Conservation (phyloP, 2,329 filamentous ascomycete species). For the Blastomyces parvus region DNA sequence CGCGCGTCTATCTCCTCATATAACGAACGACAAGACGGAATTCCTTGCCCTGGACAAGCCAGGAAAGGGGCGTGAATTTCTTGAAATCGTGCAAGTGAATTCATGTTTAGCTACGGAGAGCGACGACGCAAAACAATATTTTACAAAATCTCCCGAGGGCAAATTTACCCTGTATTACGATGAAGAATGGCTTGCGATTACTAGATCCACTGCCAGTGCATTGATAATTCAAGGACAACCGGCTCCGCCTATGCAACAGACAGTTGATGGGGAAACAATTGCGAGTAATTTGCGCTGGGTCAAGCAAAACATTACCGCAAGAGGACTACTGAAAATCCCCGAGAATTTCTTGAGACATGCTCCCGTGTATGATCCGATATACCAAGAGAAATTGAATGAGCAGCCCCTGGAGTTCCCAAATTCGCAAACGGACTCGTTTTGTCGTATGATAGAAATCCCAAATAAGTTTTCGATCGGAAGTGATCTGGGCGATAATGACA, state of each 20-base stretch:
- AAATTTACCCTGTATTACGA: slow-evolving; percentile 53
- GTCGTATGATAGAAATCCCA: slow-evolving; percentile 61
- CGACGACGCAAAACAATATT: slow-evolving; percentile 31
- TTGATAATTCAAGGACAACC: slow-evolving; percentile 41
- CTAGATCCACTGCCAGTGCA: slow-evolving; percentile 61
- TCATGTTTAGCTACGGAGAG: background rate
- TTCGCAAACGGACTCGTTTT: slow-evolving; percentile 71
- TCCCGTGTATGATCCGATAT: slow-evolving; percentile 39
- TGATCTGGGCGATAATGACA: slow-evolving; percentile 47
- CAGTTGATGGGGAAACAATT: slow-evolving; percentile 23
- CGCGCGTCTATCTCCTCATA: slow-evolving; percentile 58
- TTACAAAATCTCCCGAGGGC: slow-evolving; percentile 16
- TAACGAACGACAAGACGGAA: slow-evolving; percentile 66
- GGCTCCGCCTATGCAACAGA: slow-evolving; percentile 51
- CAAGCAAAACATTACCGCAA: slow-evolving; percentile 57
- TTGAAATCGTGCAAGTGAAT: slow-evolving; percentile 62
- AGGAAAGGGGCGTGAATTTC: slow-evolving; percentile 53
- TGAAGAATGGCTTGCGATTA: slow-evolving; percentile 89
- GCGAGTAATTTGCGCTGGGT: slow-evolving; percentile 51
- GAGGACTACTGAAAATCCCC: slow-evolving; percentile 57
- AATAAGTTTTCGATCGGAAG: slow-evolving; percentile 65
- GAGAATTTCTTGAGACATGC: slow-evolving; percentile 58
- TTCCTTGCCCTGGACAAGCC: slow-evolving; percentile 93
- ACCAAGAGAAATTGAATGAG: slow-evolving; percentile 43
- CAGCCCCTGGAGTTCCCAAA: slow-evolving; percentile 74